Percentiles rank a stretch among this genome's conserved stretches.
phyloP scores from a whole-genome alignment of 441 rosid species.

The Geranium incanum region DNA sequence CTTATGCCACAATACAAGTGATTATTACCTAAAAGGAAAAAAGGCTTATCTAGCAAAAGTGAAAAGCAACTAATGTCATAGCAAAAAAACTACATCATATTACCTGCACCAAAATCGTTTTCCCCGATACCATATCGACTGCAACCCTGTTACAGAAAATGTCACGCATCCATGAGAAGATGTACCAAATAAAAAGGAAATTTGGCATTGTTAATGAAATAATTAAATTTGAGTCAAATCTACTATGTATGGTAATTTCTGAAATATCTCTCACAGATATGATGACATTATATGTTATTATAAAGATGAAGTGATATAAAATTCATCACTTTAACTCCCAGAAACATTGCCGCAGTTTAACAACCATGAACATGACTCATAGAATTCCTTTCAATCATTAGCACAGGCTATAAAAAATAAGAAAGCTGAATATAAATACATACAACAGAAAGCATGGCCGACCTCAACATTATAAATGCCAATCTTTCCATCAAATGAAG shows the following conservation, averaged over 20 bases:
- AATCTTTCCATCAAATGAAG: constrained; percentile 96
- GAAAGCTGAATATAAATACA: background rate
- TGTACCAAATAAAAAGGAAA: background rate
- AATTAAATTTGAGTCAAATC: background rate
- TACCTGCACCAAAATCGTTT: constrained; percentile 62
- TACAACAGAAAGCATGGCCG: constrained; percentile 11
- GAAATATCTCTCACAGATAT: background rate
- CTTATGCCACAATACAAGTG: no score
- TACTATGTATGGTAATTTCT: background rate
- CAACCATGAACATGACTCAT: background rate
- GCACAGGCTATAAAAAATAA: background rate
- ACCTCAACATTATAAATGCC: constrained; percentile 97
- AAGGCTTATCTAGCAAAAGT: background rate
- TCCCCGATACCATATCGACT: constrained; percentile 56
- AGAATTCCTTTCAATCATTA: background rate
- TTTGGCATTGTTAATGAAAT: background rate
- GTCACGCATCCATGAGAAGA: constrained; percentile 7
- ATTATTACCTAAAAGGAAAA: no score
- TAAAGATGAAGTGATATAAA: background rate
- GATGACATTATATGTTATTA: background rate
- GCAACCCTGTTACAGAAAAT: constrained; percentile 61
- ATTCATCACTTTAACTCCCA: background rate
- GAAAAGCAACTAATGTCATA: background rate
- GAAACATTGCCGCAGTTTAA: background rate
- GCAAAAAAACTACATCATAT: constrained; percentile 14